Evolutionary conservation across 1,139 yeast genomes (phyloP).

Genomic region (Blastobotrys apis): DNA sequence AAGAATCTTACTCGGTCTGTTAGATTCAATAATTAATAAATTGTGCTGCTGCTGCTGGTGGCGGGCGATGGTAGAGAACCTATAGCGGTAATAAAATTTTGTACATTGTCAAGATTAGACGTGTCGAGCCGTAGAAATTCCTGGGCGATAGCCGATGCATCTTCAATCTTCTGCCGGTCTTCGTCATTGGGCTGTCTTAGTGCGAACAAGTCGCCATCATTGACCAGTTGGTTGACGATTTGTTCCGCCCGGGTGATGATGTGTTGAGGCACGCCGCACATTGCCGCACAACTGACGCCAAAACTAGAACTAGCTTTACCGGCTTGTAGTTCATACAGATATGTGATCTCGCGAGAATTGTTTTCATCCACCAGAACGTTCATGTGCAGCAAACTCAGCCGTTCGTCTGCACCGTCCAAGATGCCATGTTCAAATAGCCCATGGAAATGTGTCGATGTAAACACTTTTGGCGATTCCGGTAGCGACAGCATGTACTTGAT

Average conservation of each 20-base stretch:
- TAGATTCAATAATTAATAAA: conserved; percentile 44
- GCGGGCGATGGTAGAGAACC: background rate
- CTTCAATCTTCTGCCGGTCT: conserved; percentile 81
- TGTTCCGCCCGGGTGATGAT: background rate
- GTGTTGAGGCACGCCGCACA: conserved; percentile 76
- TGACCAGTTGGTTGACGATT: background rate
- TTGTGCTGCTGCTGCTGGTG: background rate
- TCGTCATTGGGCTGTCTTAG: conserved; percentile 76
- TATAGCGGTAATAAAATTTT: conserved; percentile 1
- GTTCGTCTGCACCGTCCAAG: conserved; percentile 68
- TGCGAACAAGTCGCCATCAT: conserved; percentile 34
- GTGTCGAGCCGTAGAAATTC: conserved; percentile 1
- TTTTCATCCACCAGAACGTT: conserved; percentile 75
- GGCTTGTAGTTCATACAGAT: conserved; percentile 74
- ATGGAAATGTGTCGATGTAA: conserved; percentile 89
- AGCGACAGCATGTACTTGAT: conserved; percentile 88
- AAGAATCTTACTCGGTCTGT: conserved; percentile 85
- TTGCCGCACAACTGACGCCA: conserved; percentile 97
- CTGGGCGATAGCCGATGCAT: conserved; percentile 47
- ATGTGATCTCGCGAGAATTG: conserved; percentile 83
- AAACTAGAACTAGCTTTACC: conserved; percentile 96
- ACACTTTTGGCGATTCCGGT: conserved; percentile 83
- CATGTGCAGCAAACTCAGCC: conserved; percentile 79
- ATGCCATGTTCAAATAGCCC: conserved; percentile 67
- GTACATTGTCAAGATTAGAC: background rate